These are phyloP conservation scores for Cystobasidium sp. DNA, from an alignment of 1,284 basidiomycete genomes.

Conservation along the genomic window DNA sequence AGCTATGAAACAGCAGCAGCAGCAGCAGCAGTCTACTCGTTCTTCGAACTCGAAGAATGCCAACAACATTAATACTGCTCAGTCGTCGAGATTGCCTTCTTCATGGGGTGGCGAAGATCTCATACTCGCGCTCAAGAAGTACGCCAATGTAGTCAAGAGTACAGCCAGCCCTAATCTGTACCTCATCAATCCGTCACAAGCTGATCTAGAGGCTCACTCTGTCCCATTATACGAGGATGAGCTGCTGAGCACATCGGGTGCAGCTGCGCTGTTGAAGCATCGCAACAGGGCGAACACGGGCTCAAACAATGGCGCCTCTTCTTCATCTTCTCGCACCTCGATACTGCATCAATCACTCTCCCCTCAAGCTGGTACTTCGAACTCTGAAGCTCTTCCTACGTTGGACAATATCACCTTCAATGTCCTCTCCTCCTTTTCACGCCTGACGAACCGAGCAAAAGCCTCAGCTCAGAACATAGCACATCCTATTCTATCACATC, in stretches of 20 bases:
- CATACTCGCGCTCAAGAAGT: slow-evolving; percentile 68
- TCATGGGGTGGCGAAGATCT: slow-evolving; percentile 67
- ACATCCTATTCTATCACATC: slow-evolving; percentile 89
- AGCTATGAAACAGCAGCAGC: slow-evolving; percentile 41
- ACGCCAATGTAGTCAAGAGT: slow-evolving; percentile 76
- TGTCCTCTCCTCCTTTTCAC: slow-evolving; percentile 53
- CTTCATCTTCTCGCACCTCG: slow-evolving; percentile 22
- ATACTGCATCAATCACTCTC: slow-evolving; percentile 45
- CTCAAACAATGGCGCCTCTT: slow-evolving; percentile 18
- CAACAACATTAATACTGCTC: slow-evolving; percentile 24
- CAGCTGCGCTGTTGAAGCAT: slow-evolving; percentile 43
- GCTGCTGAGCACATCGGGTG: slow-evolving; percentile 49
- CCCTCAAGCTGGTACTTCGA: slow-evolving; percentile 35
- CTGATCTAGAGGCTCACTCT: slow-evolving; percentile 83
- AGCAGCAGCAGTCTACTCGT: neutral
- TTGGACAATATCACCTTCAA: slow-evolving; percentile 55
- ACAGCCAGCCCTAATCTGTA: slow-evolving; percentile 79
- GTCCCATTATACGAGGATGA: slow-evolving; percentile 57
- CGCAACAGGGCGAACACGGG: slow-evolving; percentile 11
- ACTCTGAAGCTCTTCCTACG: slow-evolving; percentile 36
- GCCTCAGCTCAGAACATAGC: slow-evolving; percentile 77
- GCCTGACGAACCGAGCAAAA: slow-evolving; percentile 49
- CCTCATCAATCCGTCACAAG: slow-evolving; percentile 85
- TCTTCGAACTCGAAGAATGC: neutral
- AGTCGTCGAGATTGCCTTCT: slow-evolving; percentile 45